phyloP scores from a whole-genome alignment of 139 green algal species.

The Volvox reticuliferus region DNA sequence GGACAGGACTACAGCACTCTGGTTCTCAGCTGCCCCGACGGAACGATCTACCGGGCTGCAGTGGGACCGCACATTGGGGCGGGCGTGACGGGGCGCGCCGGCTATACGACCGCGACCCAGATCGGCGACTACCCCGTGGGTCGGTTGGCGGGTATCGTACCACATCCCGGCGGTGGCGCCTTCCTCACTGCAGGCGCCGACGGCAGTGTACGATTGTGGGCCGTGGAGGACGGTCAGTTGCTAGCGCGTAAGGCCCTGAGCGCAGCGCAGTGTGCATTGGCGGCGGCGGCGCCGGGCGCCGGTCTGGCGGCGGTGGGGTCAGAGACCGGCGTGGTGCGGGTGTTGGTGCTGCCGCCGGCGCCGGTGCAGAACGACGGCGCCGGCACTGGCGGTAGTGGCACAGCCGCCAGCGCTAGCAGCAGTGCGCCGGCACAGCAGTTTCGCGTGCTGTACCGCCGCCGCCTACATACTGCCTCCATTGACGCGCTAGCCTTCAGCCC shows the following conservation, averaged over 20 bases:
- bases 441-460: conserved; percentile 46
- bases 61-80: conserved; percentile 34
- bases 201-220: conserved; percentile 62
- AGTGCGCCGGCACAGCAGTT: not conserved
- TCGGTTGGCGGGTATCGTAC: conserved; percentile 43
- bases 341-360: conserved; percentile 29
- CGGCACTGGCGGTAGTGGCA: not conserved
- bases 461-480: conserved; percentile 43
- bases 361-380: not conserved
- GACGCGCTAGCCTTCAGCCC: conserved; percentile 42
- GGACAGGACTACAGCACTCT: conserved; percentile 11
- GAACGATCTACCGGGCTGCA: conserved; percentile 21
- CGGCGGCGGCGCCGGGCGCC: not conserved
- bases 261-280: conserved; percentile 13
- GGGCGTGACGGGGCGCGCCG: not conserved
- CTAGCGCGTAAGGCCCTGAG: conserved; percentile 45
- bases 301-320: conserved; percentile 57
- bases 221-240: conserved; percentile 14
- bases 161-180: conserved; percentile 46
- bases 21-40: conserved; percentile 43
- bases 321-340: conserved; percentile 63
- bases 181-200: conserved; percentile 59
- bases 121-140: conserved; percentile 54
- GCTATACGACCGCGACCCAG: conserved; percentile 1
- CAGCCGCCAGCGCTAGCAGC: not conserved